Evolutionary conservation across 2,329 filamentous ascomycete genomes (phyloP).

Genomic region (Fusarium brevicatenulatum): DNA sequence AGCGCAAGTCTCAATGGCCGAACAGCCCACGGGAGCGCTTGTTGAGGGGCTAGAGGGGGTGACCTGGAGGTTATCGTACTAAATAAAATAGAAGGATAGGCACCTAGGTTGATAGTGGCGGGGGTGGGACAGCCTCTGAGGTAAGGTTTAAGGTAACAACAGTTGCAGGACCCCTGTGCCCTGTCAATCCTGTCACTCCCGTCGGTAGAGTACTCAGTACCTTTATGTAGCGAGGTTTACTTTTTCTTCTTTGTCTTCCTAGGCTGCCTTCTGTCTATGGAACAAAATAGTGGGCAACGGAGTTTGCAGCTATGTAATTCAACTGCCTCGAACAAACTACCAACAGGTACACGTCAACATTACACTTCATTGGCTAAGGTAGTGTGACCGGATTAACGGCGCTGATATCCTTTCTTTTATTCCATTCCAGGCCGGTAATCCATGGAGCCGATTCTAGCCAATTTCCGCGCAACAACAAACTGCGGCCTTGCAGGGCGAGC

Average conservation of each 20-base stretch:
- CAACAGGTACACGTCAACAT: not conserved
- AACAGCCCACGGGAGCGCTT: slow-evolving; percentile 28
- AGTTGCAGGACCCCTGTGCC: slow-evolving; percentile 24
- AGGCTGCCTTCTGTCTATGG: not conserved
- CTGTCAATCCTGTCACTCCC: slow-evolving; percentile 22
- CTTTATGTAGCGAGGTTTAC: not conserved
- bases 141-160: slow-evolving; percentile 16
- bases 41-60: slow-evolving; percentile 26
- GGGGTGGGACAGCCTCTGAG: slow-evolving; percentile 43
- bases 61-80: slow-evolving; percentile 17
- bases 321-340: not conserved
- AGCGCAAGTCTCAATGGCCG: slow-evolving; percentile 29
- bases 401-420: slow-evolving; percentile 10
- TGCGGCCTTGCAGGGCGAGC: slow-evolving; percentile 36
- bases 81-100: slow-evolving; percentile 38
- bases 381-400: slow-evolving; percentile 15
- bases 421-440: not conserved
- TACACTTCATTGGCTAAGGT: not conserved
- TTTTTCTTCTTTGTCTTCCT: not conserved
- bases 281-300: not conserved
- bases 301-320: not conserved
- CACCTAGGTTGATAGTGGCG: slow-evolving; percentile 37
- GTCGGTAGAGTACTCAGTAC: not conserved
- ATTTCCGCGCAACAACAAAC: slow-evolving; percentile 23
- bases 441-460: slow-evolving; percentile 18